Conservation (phyloP, 306 rosid species). For the Castanospermum australe region DNA sequence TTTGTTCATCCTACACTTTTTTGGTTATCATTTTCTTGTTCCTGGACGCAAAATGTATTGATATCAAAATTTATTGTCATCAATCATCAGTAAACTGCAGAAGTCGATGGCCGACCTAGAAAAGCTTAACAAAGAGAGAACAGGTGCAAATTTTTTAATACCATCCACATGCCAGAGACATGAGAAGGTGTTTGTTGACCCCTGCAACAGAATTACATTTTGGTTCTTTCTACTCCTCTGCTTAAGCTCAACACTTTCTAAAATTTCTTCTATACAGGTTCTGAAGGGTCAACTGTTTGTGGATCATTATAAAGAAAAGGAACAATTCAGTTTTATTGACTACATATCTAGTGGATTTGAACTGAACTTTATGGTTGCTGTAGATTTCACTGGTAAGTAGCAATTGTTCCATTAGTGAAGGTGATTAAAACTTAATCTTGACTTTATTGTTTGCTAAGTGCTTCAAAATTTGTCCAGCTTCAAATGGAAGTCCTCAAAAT, state of each 20-base stretch:
- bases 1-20: background rate
- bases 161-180: slow-evolving; percentile 45
- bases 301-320: slow-evolving; percentile 65
- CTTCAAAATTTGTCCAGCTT: slow-evolving; percentile 54
- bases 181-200: slow-evolving; percentile 57
- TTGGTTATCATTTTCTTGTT: background rate
- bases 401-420: background rate
- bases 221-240: background rate
- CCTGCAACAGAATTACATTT: background rate
- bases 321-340: slow-evolving; percentile 75
- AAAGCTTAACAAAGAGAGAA: slow-evolving; percentile 47
- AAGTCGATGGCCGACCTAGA: slow-evolving; percentile 73
- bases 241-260: slow-evolving; percentile 10
- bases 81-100: slow-evolving; percentile 61
- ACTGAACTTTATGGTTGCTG: slow-evolving; percentile 91
- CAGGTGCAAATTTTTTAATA: slow-evolving; percentile 45
- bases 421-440: background rate
- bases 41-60: slow-evolving; percentile 6
- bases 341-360: slow-evolving; percentile 87
- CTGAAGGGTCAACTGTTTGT: slow-evolving; percentile 81
- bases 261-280: slow-evolving; percentile 39
- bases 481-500: slow-evolving; percentile 71
- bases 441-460: slow-evolving; percentile 2
- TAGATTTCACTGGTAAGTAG: slow-evolving; percentile 78
- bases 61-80: slow-evolving; percentile 5